Base-by-base conservation (phyloP, 2,329 filamentous ascomycete species). In the Microdochium nivale region DNA sequence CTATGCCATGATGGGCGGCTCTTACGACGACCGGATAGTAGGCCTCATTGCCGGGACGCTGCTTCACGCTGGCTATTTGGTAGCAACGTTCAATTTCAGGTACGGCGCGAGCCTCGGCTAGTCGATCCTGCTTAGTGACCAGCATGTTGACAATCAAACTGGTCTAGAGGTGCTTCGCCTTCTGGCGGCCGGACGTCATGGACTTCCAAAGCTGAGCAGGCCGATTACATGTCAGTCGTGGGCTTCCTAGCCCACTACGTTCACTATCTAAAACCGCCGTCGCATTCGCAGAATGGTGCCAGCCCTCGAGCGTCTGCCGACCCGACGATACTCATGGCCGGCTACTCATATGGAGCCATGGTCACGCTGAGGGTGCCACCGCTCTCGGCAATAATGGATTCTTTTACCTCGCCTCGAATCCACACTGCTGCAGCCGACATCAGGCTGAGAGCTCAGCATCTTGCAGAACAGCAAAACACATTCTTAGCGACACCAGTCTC, bases 31-130 rank as follows among this genome's bases (percentile, higher is more conserved):
- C 64, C 79, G 80, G 0, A 77, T 96, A 0, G 86, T 97, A 1
- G 75, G 80, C n/a, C 73, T 81, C 9, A 70, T 87, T 2, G 81
- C 80, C 1, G 71, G 73, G 2, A 78, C 85, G 53, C 73, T 95
- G 47, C 66, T 95, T n/a, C 72, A 77, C 3, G 70, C 76, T 50
- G 88, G 88, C 1, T 95, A 82, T 61, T 65, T 95, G 1, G 86
- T 96, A 2, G 85, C 79, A 8, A 95, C 90, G 0, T 96, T 97
- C 68, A 96, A 97, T 63, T 96, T 97, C 65, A 80, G 91, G 87
- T 91, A 72, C 50, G 68, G 56, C 21, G 19, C 24, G 3, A 16
- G 37, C 40, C 43, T 25, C 49, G 16, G 9, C 25, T 14, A 30
- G 25, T 25, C 30, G 8, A 35, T 16, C 32, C 23, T 33, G 25